Conservation (phyloP, 2,329 filamentous ascomycete genomes). For the Chaetomium sp. region DNA sequence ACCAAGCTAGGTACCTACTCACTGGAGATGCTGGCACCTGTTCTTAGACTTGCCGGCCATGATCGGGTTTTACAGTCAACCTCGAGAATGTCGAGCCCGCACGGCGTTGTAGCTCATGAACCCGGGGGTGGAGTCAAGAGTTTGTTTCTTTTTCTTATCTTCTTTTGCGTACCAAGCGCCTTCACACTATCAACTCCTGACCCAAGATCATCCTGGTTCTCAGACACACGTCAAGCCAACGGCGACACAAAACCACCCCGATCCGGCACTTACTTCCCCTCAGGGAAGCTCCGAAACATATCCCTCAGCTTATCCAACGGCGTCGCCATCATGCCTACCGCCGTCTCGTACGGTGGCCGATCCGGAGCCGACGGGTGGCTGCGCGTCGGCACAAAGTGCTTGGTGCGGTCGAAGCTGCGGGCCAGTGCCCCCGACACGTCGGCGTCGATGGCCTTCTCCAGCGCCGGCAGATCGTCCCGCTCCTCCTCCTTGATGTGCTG, state of each 20-base stretch:
- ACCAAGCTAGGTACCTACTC: neutral
- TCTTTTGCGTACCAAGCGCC: neutral
- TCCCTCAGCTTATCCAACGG: conserved; percentile 60
- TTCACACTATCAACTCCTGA: neutral
- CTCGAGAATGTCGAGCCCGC: neutral
- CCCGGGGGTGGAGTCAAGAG: neutral
- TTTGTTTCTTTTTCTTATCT: neutral
- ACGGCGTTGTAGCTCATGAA: neutral
- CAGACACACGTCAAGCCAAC: neutral
- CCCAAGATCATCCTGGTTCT: neutral
- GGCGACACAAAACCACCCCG: neutral
- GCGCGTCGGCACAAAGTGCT: conserved; percentile 55
- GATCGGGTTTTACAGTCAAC: neutral
- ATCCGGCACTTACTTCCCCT: conserved; percentile 26
- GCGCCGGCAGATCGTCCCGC: conserved; percentile 48
- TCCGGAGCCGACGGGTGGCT: conserved; percentile 53
- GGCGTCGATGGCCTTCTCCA: conserved; percentile 48
- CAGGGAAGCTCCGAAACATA: conserved; percentile 51
- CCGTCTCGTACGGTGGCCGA: conserved; percentile 59
- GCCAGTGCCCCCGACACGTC: conserved; percentile 44
- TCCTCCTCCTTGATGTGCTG: conserved; percentile 57
- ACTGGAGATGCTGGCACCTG: too few relatives aligned
- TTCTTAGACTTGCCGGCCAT: neutral
- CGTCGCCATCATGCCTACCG: conserved; percentile 55
- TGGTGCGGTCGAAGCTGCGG: conserved; percentile 52